Conservation (phyloP, 768 basidiomycete species). For the Boletus subparvulus region DNA sequence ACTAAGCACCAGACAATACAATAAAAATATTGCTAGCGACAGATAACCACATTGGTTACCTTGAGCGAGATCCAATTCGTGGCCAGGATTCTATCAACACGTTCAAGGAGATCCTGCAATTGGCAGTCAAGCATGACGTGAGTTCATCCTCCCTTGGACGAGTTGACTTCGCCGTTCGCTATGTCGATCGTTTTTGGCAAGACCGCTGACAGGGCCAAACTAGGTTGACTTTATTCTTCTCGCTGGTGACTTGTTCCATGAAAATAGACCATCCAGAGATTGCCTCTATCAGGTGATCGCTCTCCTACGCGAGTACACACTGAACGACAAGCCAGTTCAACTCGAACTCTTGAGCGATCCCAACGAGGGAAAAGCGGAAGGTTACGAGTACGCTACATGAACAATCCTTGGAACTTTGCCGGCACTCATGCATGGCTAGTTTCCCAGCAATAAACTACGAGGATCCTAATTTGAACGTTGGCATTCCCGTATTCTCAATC, state of each 20-base stretch:
- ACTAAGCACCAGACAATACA: constrained; percentile 59
- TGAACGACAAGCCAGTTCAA: constrained; percentile 87
- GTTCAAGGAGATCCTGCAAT: constrained; percentile 88
- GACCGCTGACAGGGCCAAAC: constrained; percentile 1
- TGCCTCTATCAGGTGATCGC: constrained; percentile 88
- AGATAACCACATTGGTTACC: constrained; percentile 94
- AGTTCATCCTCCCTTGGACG: constrained; percentile 28
- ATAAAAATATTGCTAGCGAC: constrained; percentile 88
- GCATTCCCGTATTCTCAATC: constrained; percentile 97
- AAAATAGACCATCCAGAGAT: constrained; percentile 91
- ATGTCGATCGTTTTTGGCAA: background rate
- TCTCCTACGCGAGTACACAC: constrained; percentile 83
- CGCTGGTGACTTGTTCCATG: constrained; percentile 96
- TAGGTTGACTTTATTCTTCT: constrained; percentile 96
- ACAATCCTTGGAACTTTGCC: background rate
- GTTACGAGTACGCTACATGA: constrained; percentile 64
- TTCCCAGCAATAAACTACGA: constrained; percentile 98
- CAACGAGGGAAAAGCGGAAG: constrained; percentile 80
- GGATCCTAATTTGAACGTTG: constrained; percentile 92
- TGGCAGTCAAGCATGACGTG: constrained; percentile 87
- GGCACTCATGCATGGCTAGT: constrained; percentile 40
- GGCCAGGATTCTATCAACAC: constrained; percentile 96
- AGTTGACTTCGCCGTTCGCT: background rate
- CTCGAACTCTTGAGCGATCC: constrained; percentile 92
- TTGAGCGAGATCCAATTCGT: constrained; percentile 90